Evolutionary conservation across 2,329 filamentous ascomycete species (phyloP).

Genomic region (Fusarium paranaense): DNA sequence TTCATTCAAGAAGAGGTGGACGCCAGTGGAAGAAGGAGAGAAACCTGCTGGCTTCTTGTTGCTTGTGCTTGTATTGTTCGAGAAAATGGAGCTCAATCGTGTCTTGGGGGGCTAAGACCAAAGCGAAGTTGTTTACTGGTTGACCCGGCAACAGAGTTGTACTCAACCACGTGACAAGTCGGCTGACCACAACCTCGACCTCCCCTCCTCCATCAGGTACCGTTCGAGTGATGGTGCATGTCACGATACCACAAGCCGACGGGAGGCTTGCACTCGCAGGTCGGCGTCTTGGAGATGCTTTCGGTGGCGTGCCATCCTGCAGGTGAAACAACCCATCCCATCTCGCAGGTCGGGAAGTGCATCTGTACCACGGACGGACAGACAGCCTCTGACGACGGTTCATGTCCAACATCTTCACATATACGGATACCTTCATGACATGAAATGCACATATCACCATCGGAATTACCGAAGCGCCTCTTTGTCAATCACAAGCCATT

Average conservation of each 20-base stretch:
- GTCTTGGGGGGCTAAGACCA: conserved; percentile 24
- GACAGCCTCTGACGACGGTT: not conserved
- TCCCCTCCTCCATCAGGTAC: not conserved
- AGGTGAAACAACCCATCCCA: conserved; percentile 6
- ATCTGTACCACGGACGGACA: not conserved
- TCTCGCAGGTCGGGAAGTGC: not conserved
- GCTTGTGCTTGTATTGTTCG: conserved; percentile 26
- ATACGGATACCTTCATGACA: not conserved
- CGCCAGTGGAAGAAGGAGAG: not conserved
- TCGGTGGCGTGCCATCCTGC: conserved; percentile 1
- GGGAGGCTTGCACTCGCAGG: not conserved
- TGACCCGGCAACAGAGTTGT: conserved; percentile 31
- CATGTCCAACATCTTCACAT: not conserved
- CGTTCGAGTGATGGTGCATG: not conserved
- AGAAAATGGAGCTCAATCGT: conserved; percentile 20
- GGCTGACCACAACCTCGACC: not conserved
- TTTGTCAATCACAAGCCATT: not conserved
- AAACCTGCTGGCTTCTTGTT: conserved; percentile 14
- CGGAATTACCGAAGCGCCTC: not conserved
- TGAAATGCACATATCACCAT: not conserved
- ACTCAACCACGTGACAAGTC: conserved; percentile 16
- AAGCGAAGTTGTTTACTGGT: conserved; percentile 29
- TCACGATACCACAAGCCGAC: not conserved
- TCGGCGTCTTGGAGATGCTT: not conserved
- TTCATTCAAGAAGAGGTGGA: conserved; percentile 19